These are phyloP conservation scores for Leishmania aethiopica DNA, from an alignment of 208 protist species.

Conservation along the genomic window DNA sequence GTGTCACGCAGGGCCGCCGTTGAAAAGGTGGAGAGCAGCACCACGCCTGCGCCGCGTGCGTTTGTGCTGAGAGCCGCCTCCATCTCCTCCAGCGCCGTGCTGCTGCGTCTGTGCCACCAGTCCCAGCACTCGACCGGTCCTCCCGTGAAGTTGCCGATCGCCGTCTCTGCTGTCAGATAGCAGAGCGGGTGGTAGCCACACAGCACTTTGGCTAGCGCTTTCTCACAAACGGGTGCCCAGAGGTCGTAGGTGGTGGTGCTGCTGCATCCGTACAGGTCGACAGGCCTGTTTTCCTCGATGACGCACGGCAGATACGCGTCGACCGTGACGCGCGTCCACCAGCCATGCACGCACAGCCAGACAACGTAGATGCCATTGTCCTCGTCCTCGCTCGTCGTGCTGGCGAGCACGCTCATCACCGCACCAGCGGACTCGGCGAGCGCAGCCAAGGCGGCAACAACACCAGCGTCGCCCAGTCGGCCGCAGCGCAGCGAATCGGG, in stretches of 20 bases:
- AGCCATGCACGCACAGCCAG: constrained; percentile 61
- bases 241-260: constrained; percentile 45
- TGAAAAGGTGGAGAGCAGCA: constrained; percentile 44
- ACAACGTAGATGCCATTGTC: constrained; percentile 42
- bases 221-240: constrained; percentile 77
- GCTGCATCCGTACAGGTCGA: constrained; percentile 39
- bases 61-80: constrained; percentile 53
- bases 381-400: constrained; percentile 46
- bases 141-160: constrained; percentile 62
- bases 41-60: constrained; percentile 50
- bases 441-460: constrained; percentile 59
- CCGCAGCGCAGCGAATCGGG: constrained; percentile 42
- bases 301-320: constrained; percentile 73
- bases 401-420: constrained; percentile 48
- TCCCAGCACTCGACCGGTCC: constrained; percentile 67
- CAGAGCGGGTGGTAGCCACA: constrained; percentile 51
- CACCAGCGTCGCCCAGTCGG: constrained; percentile 41
- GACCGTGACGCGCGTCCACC: constrained; percentile 50
- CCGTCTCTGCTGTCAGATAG: constrained; percentile 25
- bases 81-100: constrained; percentile 51
- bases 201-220: constrained; percentile 74
- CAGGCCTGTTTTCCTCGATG: constrained; percentile 5
- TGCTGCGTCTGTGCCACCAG: constrained; percentile 46
- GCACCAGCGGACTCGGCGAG: constrained; percentile 65
- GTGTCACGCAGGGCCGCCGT: constrained; percentile 4